Evolutionary conservation across 1,284 basidiomycete genomes (phyloP).

Genomic region (Pseudozyma tsukubaensis): DNA sequence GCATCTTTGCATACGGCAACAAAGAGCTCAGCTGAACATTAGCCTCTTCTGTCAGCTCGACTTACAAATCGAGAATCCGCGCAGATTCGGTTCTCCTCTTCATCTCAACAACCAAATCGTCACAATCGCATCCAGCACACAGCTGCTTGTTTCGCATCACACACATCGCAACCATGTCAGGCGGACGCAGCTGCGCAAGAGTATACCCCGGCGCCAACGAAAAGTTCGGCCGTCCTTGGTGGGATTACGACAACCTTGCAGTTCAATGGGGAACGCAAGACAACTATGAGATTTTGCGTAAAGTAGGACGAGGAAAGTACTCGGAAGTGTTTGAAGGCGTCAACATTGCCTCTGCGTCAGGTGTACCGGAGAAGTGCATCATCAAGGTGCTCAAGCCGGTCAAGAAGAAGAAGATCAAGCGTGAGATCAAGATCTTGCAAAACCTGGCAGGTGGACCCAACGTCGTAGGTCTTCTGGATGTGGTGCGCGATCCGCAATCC

Average conservation of each 20-base stretch:
- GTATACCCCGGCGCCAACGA: constrained; percentile 75
- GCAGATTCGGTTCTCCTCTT: too few relatives aligned
- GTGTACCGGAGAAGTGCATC: constrained; percentile 84
- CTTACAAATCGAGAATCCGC: too few relatives aligned
- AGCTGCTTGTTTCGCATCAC: background rate
- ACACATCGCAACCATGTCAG: constrained; percentile 31
- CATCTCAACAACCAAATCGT: too few relatives aligned
- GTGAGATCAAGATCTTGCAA: constrained; percentile 98
- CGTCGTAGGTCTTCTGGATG: constrained; percentile 87
- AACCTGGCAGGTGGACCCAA: constrained; percentile 95
- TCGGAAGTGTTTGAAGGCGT: constrained; percentile 90
- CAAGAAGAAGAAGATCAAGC: constrained; percentile 99
- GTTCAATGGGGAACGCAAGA: constrained; percentile 76
- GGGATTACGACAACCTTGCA: constrained; percentile 73
- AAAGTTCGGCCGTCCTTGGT: constrained; percentile 74
- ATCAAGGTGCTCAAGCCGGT: constrained; percentile 99
- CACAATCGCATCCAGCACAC: background rate
- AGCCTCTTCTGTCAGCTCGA: too few relatives aligned
- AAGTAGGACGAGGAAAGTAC: constrained; percentile 90
- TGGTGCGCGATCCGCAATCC: constrained; percentile 87
- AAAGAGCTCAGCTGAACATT: too few relatives aligned
- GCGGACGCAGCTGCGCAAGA: constrained; percentile 68
- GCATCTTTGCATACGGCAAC: too few relatives aligned
- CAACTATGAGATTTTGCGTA: constrained; percentile 97
- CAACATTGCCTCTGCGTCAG: constrained; percentile 82